Evolutionary conservation across 2,329 filamentous ascomycete species (phyloP).

Genomic region (Blastomyces emzantsi): DNA sequence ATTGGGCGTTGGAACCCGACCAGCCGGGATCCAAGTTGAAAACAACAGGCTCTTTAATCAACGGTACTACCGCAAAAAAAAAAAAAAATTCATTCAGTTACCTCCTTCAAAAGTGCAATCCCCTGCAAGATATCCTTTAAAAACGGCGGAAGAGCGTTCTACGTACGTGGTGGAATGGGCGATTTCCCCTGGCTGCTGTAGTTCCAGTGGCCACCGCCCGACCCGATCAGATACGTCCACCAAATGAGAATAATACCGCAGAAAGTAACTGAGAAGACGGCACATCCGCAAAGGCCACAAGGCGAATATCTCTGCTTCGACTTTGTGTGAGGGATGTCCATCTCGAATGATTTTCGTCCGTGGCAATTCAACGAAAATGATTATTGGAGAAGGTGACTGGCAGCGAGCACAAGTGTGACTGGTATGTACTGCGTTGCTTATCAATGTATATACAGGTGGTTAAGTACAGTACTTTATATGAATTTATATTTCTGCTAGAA

Average conservation of each 20-base stretch:
- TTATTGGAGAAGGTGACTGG: neutral
- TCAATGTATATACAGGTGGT: neutral
- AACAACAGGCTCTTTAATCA: neutral
- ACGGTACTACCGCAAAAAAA: neutral
- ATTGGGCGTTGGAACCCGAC: neutral
- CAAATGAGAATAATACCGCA: neutral
- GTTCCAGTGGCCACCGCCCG: neutral
- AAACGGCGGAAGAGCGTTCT: neutral
- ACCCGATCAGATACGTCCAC: neutral
- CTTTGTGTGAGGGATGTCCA: neutral
- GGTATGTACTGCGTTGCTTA: neutral
- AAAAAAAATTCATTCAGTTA: neutral
- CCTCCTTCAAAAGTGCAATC: neutral
- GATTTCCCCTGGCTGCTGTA: neutral
- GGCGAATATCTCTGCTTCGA: neutral
- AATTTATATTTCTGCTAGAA: neutral
- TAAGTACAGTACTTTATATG: neutral
- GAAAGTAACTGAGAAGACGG: neutral
- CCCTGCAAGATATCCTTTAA: neutral
- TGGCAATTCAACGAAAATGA: neutral
- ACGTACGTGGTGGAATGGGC: neutral
- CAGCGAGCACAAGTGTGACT: neutral
- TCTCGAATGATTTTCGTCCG: neutral
- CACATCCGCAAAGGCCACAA: neutral
- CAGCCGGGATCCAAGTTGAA: constrained; percentile 1